Conservation (phyloP, 768 basidiomycete genomes). For the Phanerochaete carnosa region DNA sequence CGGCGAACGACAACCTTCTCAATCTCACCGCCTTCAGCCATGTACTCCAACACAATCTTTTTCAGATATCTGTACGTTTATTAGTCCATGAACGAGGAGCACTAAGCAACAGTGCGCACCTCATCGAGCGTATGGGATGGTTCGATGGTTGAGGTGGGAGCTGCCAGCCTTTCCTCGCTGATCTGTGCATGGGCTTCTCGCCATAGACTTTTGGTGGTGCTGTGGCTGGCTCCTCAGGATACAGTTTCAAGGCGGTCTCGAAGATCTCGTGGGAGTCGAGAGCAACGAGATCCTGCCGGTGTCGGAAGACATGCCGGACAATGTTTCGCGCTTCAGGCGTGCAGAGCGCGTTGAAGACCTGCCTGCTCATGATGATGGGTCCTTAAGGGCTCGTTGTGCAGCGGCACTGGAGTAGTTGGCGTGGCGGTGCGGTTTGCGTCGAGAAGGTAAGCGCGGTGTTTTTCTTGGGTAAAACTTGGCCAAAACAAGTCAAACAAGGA, state of each 20-base stretch:
- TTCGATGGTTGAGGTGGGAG: slow-evolving; percentile 1
- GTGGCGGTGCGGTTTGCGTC: no score
- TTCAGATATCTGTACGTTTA: slow-evolving; percentile 20
- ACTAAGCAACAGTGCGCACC: neutral
- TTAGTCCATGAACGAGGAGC: neutral
- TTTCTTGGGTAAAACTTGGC: no score
- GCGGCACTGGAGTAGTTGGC: no score
- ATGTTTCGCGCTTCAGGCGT: slow-evolving; percentile 9
- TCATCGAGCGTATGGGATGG: slow-evolving; percentile 7
- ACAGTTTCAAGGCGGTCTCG: slow-evolving; percentile 4
- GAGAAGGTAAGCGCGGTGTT: no score
- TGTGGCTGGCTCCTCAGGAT: slow-evolving; percentile 5
- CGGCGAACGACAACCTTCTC: slow-evolving; percentile 18
- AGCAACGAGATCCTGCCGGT: slow-evolving; percentile 1
- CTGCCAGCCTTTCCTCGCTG: neutral
- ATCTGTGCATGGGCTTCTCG: neutral
- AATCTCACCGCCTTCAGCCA: slow-evolving; percentile 15
- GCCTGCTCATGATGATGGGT: neutral
- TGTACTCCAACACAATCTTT: slow-evolving; percentile 18
- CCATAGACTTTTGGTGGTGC: neutral
- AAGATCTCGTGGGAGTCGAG: slow-evolving; percentile 18
- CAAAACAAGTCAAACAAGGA: no score
- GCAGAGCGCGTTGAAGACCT: neutral
- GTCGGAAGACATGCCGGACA: slow-evolving; percentile 8
- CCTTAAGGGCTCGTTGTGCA: no score